Base-by-base conservation (phyloP, 2,329 filamentous ascomycete species). In the Clonostachys sp. region DNA sequence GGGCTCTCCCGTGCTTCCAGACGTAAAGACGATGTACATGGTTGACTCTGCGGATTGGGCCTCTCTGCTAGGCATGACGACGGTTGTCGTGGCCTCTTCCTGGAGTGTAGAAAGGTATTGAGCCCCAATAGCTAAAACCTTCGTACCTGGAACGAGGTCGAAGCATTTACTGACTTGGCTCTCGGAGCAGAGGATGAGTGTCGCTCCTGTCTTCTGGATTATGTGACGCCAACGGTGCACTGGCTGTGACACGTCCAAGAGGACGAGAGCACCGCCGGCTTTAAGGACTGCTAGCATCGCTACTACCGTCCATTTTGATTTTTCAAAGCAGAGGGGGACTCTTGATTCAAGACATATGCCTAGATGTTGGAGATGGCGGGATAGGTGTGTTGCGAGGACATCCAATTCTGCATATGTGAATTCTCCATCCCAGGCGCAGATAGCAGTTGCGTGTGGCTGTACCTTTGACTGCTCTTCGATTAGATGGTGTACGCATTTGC, bases 171-270 rank as follows among this genome's bases (percentile, higher is more conserved):
- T 33, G 2, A 50, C 39, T 18, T 45, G 47, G 1, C 44, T 45
- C 16, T 51, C 50, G 14, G 48, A 48, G 14, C 38, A 47, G 6
- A 16, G 47, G 16, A 12, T 44, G 12, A 43, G 13, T 2, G 13
- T 39, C 12, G 50, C 35, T 16, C 35, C 42, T 38, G 12, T 36
- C 18, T n/a, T 35, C 1, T 44, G 5, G 4, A 34, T 34, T 1
- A 17, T 5, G 3, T 34, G 35, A 18, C 18, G 18, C 18, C 18
- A 18, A 18, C 18, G 18, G 18, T 12, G 67, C 65, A 8, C 63
- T 49, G 42, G 62, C 58, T 17, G 65, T 61, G 67, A 68, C 0
- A 71, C 61, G 44, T 72, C 68, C 3, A 71, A 50, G 0, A 64
- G 61, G 16, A 55, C 52, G 42, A 60, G 60, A 10, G 57, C 56